phyloP scores from a whole-genome alignment of 2,329 filamentous ascomycete species.

The Neonectria faginata region DNA sequence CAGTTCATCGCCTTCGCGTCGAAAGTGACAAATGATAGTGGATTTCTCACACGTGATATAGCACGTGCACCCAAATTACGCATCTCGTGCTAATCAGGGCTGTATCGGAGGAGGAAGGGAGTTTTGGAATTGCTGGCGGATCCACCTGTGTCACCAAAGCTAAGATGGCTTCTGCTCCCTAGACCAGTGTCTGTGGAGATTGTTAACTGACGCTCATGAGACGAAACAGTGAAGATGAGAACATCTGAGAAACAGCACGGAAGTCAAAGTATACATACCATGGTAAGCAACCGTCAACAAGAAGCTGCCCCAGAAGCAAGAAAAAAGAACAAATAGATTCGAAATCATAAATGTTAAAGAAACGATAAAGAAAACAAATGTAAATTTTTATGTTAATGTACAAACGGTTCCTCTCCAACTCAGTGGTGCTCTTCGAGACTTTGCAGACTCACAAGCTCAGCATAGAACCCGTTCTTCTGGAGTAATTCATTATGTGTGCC shows the following conservation, averaged over 20 bases:
- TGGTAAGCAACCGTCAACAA: background rate
- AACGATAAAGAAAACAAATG: background rate
- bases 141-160: too few relatives aligned
- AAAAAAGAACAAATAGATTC: too few relatives aligned
- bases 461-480: constrained; percentile 1
- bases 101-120: too few relatives aligned
- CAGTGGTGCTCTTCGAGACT: constrained; percentile 3
- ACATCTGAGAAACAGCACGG: background rate
- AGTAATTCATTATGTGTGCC: background rate
- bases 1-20: background rate
- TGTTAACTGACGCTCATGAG: background rate
- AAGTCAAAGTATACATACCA: background rate
- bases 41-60: background rate
- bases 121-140: too few relatives aligned
- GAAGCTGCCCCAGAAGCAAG: too few relatives aligned
- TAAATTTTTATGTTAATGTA: background rate
- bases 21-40: background rate
- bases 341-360: background rate
- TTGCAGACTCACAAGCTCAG: constrained; percentile 13
- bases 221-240: background rate
- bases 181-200: background rate
- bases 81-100: too few relatives aligned
- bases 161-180: too few relatives aligned
- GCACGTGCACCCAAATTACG: background rate
- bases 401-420: background rate